A percentile compares a stretch with the other conserved stretches of the same genome.
Conservation (phyloP, 345 rosid genomes). For the Citrus medica region DNA sequence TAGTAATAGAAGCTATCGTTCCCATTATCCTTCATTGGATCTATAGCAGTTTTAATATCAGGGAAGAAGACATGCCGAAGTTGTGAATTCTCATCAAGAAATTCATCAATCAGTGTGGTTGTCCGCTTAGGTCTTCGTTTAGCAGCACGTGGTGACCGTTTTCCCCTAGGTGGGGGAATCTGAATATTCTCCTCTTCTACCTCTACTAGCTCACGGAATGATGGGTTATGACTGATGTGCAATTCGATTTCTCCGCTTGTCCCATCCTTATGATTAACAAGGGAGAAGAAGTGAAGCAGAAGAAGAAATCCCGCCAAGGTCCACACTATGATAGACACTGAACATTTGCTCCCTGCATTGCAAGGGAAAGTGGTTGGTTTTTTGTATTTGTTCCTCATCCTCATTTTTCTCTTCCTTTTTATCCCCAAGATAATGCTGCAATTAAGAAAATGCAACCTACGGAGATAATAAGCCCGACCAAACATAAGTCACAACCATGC, state of each 20-base stretch:
- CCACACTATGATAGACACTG: conserved; percentile 54
- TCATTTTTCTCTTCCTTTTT: conserved; percentile 57
- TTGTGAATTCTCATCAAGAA: conserved; percentile 91
- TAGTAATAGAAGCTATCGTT: conserved; percentile 52
- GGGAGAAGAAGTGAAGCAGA: conserved; percentile 52
- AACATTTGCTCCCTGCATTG: conserved; percentile 77
- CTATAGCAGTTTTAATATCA: conserved; percentile 48
- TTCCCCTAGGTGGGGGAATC: conserved; percentile 81
- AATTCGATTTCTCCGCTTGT: conserved; percentile 35
- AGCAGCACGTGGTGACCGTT: conserved; percentile 75
- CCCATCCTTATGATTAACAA: conserved; percentile 36
- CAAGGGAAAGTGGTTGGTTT: conserved; percentile 65
- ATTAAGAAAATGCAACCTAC: conserved; percentile 44
- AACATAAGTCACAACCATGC: conserved; percentile 24
- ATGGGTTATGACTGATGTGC: conserved; percentile 35
- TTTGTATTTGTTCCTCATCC: conserved; percentile 75
- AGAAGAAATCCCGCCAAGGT: conserved; percentile 69
- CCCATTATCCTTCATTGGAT: conserved; percentile 53
- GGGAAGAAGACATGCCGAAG: conserved; percentile 83
- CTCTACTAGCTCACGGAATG: conserved; percentile 59
- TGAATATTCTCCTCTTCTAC: conserved; percentile 75
- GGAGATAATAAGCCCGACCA: conserved; percentile 34
- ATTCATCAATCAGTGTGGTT: conserved; percentile 81
- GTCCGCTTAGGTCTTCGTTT: conserved; percentile 74
- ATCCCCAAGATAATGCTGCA: conserved; percentile 61